Percentiles rank a stretch among this genome's conserved stretches.
These are phyloP conservation scores for Podospora australis DNA, from an alignment of 495 filamentous ascomycete genomes.

Conservation along the genomic window DNA sequence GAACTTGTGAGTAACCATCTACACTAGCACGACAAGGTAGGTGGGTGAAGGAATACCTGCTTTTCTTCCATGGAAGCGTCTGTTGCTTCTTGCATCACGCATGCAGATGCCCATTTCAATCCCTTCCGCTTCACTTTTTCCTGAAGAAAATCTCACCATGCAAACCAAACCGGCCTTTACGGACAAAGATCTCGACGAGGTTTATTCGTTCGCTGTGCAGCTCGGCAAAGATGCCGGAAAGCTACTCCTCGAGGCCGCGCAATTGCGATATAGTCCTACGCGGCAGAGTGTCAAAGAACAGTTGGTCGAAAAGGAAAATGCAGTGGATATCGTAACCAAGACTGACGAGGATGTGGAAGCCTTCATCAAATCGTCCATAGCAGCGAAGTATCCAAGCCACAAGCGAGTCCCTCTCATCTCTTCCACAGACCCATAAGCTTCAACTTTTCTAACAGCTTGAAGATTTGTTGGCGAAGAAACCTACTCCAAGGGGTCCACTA, in stretches of 20 bases:
- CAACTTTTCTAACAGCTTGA: not conserved
- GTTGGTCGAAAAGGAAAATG: conserved; percentile 53
- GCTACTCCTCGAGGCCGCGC: conserved; percentile 49
- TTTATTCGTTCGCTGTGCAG: conserved; percentile 59
- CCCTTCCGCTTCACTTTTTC: no score
- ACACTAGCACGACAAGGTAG: no score
- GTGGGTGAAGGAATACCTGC: no score
- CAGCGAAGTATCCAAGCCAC: conserved; percentile 52
- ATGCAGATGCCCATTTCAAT: no score
- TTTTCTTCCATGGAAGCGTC: no score
- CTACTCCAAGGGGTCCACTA: conserved; percentile 52
- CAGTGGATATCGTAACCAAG: conserved; percentile 67
- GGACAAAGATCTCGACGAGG: conserved; percentile 43
- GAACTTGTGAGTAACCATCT: no score
- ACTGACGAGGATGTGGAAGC: conserved; percentile 64
- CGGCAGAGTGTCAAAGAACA: conserved; percentile 17
- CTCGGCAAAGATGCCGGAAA: conserved; percentile 58
- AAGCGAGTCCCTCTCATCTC: conserved; percentile 36
- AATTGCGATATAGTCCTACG: conserved; percentile 34
- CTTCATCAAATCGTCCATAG: conserved; percentile 53
- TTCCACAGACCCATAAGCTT: not conserved
- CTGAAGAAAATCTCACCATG: no score
- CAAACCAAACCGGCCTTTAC: conserved; percentile 2
- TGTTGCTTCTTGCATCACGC: no score
- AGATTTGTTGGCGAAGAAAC: conserved; percentile 68